Percentiles rank a stretch among this genome's conserved stretches.
These are phyloP conservation scores for Bipolaris cookei DNA, from an alignment of 2,329 filamentous ascomycete species.

Conservation along the genomic window DNA sequence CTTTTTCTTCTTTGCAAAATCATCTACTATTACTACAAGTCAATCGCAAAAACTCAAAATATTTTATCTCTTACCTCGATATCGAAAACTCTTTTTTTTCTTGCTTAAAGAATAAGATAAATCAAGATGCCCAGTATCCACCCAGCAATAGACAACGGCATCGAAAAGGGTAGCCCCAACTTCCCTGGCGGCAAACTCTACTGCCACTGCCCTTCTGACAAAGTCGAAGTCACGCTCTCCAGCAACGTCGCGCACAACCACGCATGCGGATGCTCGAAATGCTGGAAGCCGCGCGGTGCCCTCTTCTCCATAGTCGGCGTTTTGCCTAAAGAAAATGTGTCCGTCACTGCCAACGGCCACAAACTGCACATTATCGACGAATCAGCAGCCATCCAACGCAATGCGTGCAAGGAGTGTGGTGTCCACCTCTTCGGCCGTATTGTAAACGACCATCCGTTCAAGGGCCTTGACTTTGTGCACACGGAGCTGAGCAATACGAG, in stretches of 20 bases:
- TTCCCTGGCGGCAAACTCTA: conserved; percentile 66
- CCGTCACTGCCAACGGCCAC: conserved; percentile 62
- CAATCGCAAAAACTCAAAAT: background rate
- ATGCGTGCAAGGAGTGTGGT: conserved; percentile 50
- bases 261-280: conserved; percentile 74
- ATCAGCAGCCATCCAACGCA: conserved; percentile 63
- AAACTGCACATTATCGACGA: conserved; percentile 65
- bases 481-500: conserved; percentile 64
- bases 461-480: conserved; percentile 73
- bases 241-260: conserved; percentile 72
- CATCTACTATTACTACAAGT: background rate
- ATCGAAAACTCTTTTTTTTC: no score
- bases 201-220: conserved; percentile 64
- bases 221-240: conserved; percentile 64
- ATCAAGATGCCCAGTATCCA: conserved; percentile 57
- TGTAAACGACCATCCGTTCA: conserved; percentile 68
- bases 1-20: background rate
- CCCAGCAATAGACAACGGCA: conserved; percentile 67
- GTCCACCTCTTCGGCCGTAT: conserved; percentile 73
- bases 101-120: background rate
- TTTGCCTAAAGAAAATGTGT: conserved; percentile 61
- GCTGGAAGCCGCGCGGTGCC: conserved; percentile 70
- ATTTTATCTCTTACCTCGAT: background rate
- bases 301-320: conserved; percentile 71
- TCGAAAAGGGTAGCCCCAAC: conserved; percentile 61